Base-by-base conservation (phyloP, 176 grass and related monocot species). In the Musa troglodytarum region DNA sequence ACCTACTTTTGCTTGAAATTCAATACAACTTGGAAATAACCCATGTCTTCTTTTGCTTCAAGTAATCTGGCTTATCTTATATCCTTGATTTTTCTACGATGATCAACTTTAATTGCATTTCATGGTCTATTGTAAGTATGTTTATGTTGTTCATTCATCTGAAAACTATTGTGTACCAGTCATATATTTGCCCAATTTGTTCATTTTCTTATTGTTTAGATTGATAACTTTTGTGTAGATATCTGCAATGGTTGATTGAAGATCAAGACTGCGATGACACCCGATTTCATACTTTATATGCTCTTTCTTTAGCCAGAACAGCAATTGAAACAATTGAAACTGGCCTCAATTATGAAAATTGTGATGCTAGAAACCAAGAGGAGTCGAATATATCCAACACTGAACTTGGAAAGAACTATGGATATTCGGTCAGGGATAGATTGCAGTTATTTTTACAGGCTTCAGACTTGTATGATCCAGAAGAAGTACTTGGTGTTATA, bases 181-280 rank as follows among this genome's bases (percentile, higher is more conserved):
- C 34, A 43, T 43, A 43, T 43, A 43, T 43, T 43, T 43, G 34
- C 34, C 34, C 34, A 58, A 58, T 15, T 58, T 62, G 15, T 15
- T 62, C 2, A 51, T 71, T 5, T 14, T n/a, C 11, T 51, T 12
- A 20, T 51, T 52, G 2, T 34, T 79, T 79, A 76, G 70, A 73
- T 77, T 5, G 21, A 10, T 19, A 63, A 24, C 19, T 74, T 2
- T 80, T 34, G 23, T 84, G 49, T 84, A 98, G 95, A 77, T 98
- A 93, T 77, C 81, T 98, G 78, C 95, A 98, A 73, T 98, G 95
- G 95, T 82, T 98, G 80, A 89, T 98, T 76, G 90, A 98, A 54
- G 94, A 91, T 61, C 94, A 93, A 84, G 82, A 85, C 25, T 93
- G 84, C 14, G 88, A 98, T 11, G 88, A 98, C 23, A 84, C 88